phyloP scores from a whole-genome alignment of 306 rosid species.

The Rosa chinensis region DNA sequence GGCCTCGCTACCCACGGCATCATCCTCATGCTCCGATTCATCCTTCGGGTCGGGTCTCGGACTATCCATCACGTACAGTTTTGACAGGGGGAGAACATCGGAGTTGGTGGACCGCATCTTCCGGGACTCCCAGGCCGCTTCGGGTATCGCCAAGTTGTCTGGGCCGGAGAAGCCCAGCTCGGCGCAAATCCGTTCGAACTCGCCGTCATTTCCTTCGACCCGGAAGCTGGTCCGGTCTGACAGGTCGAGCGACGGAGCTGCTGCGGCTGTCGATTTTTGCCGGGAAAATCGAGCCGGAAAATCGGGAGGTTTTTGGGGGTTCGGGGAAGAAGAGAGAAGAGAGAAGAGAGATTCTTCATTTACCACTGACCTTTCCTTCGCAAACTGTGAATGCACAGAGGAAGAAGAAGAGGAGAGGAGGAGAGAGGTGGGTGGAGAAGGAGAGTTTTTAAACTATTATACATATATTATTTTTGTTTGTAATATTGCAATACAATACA shows the following conservation, averaged over 20 bases:
- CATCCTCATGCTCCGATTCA: slow-evolving; percentile 9
- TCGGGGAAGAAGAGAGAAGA: neutral
- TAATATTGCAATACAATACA: too few relatives aligned
- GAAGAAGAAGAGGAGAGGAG: too few relatives aligned
- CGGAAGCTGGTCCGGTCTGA: slow-evolving; percentile 70
- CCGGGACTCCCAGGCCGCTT: slow-evolving; percentile 65
- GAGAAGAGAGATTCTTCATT: too few relatives aligned
- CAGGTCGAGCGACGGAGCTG: slow-evolving; percentile 34
- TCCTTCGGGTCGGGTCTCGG: slow-evolving; percentile 19
- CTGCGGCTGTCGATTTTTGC: neutral
- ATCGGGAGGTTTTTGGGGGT: neutral
- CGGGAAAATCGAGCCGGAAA: slow-evolving; percentile 4
- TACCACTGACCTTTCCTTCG: too few relatives aligned
- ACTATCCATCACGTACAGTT: slow-evolving; percentile 29
- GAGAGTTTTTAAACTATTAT: too few relatives aligned
- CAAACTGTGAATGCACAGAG: too few relatives aligned
- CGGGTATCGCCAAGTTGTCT: slow-evolving; percentile 71
- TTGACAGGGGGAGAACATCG: slow-evolving; percentile 52
- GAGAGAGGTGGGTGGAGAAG: too few relatives aligned
- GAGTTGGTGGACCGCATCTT: slow-evolving; percentile 48
- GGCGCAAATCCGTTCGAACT: slow-evolving; percentile 53
- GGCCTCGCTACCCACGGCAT: neutral
- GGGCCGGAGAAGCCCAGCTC: slow-evolving; percentile 70
- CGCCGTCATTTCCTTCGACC: slow-evolving; percentile 69
- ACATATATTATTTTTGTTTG: too few relatives aligned